Evolutionary conservation across 495 filamentous ascomycete genomes (phyloP), one percentile per base, ranked within the genome.

Genomic region (Chlorociboria aeruginascens): DNA sequence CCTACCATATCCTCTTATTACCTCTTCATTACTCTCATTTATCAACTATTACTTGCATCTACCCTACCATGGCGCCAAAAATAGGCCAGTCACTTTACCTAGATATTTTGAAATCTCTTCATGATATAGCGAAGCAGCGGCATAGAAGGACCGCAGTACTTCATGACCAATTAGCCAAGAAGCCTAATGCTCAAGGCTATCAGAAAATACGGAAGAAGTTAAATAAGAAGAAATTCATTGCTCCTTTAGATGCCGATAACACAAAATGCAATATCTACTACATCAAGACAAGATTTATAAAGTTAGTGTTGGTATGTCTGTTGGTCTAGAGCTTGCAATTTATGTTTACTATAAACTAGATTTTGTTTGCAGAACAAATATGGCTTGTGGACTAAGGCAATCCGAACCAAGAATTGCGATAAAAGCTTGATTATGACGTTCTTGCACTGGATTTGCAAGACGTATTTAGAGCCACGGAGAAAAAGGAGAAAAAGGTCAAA

Each of bases 241-340:
- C 13, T 29, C 46, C 43, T 16, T 1, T 49, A 2, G 35, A 50
- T 32, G 6, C 48, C 11, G 47, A 50, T 11, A 47, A 50, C 31
- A 50, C 52, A 8, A 55, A 55, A 32, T 37, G 47, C 16, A 55
- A 48, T 38, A 51, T 55, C 7, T 50, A 50, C 43, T 55, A 55
- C 28, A 51, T 43, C 29, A 55, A 45, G 42, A 28, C n/a, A 49
- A 56, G 49, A 39, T 45, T 44, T 9, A 56, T 30, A 0, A 51
- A 31, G 49, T 56, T 17, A 8, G 9, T 7, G 25, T 20, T 16
- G 14, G 43, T 38, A 25, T 46, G 28, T 7, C n/a, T n/a, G 30
- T 29, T n/a, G 9, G 29, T 16, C 11, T 40, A 35, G 8, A 8
- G 39, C 16, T 8, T 8, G 39, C n/a, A n/a, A n/a, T n/a, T n/a